phyloP scores from a whole-genome alignment of 1,284 basidiomycete species.

The Cyathus olla region DNA sequence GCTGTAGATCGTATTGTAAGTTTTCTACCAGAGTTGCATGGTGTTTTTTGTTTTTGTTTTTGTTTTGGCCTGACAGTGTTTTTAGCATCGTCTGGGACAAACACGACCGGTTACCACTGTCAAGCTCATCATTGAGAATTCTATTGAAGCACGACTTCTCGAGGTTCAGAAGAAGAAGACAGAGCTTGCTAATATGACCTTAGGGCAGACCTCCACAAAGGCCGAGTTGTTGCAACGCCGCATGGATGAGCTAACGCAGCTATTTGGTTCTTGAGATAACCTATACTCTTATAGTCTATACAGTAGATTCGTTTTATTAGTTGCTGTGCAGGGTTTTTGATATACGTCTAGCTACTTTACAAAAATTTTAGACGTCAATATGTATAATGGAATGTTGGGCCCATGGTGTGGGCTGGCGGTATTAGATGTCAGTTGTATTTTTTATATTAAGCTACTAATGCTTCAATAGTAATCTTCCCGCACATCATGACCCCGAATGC shows the following conservation, averaged over 20 bases:
- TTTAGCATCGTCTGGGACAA: conserved; percentile 92
- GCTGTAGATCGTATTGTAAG: conserved; percentile 91
- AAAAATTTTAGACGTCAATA: too few species aligned
- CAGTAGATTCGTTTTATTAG: conserved; percentile 13
- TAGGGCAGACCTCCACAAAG: conserved; percentile 85
- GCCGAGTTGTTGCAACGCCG: conserved; percentile 86
- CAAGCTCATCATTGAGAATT: conserved; percentile 93
- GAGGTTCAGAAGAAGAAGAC: conserved; percentile 97
- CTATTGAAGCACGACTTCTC: conserved; percentile 90
- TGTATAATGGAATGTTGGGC: too few species aligned
- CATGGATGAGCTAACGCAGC: conserved; percentile 83
- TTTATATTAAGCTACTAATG: too few species aligned
- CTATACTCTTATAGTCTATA: conserved; percentile 21
- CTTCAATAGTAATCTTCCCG: too few species aligned
- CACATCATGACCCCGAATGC: too few species aligned
- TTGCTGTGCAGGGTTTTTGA: conserved; percentile 6
- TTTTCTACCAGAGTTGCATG: conserved; percentile 28
- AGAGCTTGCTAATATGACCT: conserved; percentile 90
- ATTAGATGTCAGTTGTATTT: too few species aligned
- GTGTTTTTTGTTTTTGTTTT: conserved; percentile 16
- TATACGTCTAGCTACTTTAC: too few species aligned
- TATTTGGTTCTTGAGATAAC: conserved; percentile 60
- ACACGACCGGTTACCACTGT: conserved; percentile 91
- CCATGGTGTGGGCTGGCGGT: too few species aligned
- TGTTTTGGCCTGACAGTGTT: conserved; percentile 5